These are phyloP conservation scores for Alternaria ethzedia DNA, from an alignment of 2,329 filamentous ascomycete genomes.

Conservation along the genomic window DNA sequence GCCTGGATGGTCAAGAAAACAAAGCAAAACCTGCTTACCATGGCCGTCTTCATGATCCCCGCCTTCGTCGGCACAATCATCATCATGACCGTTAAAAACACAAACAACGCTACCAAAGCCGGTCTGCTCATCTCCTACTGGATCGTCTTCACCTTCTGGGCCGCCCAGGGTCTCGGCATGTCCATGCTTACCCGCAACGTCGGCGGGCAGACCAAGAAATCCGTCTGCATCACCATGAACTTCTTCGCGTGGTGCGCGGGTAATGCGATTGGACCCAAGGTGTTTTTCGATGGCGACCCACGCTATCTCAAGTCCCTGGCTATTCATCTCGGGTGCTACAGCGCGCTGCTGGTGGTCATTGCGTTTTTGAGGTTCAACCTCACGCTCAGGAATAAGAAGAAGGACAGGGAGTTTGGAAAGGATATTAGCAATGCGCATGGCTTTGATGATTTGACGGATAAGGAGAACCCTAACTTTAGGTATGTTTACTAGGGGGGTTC, in stretches of 20 bases:
- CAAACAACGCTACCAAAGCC: slow-evolving; percentile 63
- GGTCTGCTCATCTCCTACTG: slow-evolving; percentile 77
- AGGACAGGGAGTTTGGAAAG: slow-evolving; percentile 54
- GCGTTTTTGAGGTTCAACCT: slow-evolving; percentile 66
- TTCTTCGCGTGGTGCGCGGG: slow-evolving; percentile 74
- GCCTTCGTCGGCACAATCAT: slow-evolving; percentile 75
- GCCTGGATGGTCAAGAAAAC: slow-evolving; percentile 72
- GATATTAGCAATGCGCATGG: slow-evolving; percentile 52
- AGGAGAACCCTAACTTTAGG: slow-evolving; percentile 66
- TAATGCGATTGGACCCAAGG: slow-evolving; percentile 66
- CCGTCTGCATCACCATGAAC: slow-evolving; percentile 70
- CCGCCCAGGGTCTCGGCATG: slow-evolving; percentile 70
- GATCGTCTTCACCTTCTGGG: slow-evolving; percentile 79
- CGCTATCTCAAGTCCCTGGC: slow-evolving; percentile 73
- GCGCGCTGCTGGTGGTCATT: slow-evolving; percentile 64
- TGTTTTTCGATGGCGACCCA: slow-evolving; percentile 60
- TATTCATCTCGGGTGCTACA: slow-evolving; percentile 73
- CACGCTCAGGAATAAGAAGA: slow-evolving; percentile 63
- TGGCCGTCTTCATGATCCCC: slow-evolving; percentile 70
- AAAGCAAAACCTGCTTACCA: slow-evolving; percentile 71
- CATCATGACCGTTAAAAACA: slow-evolving; percentile 70
- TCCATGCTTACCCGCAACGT: slow-evolving; percentile 73
- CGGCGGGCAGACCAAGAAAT: slow-evolving; percentile 77
- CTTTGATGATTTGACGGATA: slow-evolving; percentile 69
- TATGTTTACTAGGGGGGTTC: slow-evolving; percentile 53